Percentiles rank a stretch among this genome's conserved stretches.
These are phyloP conservation scores for Gaertneriomyces sp. DNA, from an alignment of 192 early-diverging fungal species.

Conservation along the genomic window DNA sequence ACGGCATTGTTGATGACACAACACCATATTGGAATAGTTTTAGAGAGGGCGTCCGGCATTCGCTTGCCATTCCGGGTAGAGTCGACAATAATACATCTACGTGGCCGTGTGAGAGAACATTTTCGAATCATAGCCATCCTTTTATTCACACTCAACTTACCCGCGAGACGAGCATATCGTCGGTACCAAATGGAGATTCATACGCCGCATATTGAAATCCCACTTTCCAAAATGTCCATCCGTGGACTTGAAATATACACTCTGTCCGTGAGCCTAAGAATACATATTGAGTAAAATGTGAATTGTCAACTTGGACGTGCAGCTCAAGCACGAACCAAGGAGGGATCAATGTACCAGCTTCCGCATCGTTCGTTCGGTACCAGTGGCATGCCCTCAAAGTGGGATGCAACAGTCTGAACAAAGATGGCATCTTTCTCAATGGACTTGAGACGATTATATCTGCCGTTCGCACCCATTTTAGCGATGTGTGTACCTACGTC, in stretches of 20 bases:
- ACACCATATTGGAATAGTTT: conserved; percentile 92
- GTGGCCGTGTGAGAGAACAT: not conserved
- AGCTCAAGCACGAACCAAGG: conserved; percentile 34
- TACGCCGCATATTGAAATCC: conserved; percentile 76
- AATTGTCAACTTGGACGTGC: not conserved
- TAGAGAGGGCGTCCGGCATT: conserved; percentile 78
- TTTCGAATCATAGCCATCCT: not conserved
- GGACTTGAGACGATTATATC: conserved; percentile 74
- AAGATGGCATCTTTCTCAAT: conserved; percentile 74
- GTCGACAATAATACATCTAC: conserved; percentile 80
- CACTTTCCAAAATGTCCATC: conserved; percentile 85
- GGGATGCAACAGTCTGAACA: conserved; percentile 53
- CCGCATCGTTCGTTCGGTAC: conserved; percentile 84
- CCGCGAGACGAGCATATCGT: conserved; percentile 54
- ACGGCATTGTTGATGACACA: conserved; percentile 62
- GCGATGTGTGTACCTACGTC: not conserved
- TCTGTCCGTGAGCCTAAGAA: conserved; percentile 37
- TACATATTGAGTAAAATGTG: conserved; percentile 1
- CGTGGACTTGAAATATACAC: conserved; percentile 91
- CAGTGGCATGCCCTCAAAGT: conserved; percentile 60
- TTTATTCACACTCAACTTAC: conserved; percentile 37
- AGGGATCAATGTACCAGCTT: conserved; percentile 75
- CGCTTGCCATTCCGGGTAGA: conserved; percentile 80
- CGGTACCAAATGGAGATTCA: conserved; percentile 71
- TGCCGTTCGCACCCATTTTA: conserved; percentile 17